phyloP scores from a whole-genome alignment of 2,329 filamentous ascomycete genomes.

The Neofusicoccum sp. region DNA sequence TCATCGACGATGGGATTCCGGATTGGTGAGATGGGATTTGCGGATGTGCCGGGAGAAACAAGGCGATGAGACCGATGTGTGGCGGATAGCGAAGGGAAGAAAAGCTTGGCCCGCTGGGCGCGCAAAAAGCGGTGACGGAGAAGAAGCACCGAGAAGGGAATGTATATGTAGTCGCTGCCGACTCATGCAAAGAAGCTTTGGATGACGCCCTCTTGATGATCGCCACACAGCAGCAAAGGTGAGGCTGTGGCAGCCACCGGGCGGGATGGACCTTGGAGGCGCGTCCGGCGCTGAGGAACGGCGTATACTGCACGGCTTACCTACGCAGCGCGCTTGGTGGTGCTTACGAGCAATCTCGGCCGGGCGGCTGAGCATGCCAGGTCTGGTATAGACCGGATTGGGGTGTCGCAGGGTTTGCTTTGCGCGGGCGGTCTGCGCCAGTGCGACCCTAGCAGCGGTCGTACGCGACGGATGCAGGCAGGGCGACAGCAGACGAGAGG shows the following conservation, averaged over 20 bases:
- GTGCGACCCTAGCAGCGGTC: slow-evolving; percentile 1
- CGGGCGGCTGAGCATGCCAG: not conserved
- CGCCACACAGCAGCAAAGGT: not conserved
- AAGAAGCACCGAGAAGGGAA: not conserved
- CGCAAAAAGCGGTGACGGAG: not conserved
- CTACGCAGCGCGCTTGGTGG: not conserved
- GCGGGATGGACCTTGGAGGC: not conserved
- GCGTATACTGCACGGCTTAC: not conserved
- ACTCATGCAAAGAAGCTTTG: slow-evolving; percentile 7
- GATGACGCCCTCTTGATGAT: not conserved
- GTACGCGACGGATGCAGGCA: not conserved
- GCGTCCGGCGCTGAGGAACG: not conserved
- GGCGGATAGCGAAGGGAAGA: not conserved
- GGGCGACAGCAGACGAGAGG: not conserved
- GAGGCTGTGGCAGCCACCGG: not conserved
- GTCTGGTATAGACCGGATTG: not conserved
- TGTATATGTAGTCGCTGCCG: not conserved
- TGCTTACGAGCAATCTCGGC: slow-evolving; percentile 6
- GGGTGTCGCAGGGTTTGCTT: not conserved
- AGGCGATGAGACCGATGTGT: slow-evolving; percentile 1
- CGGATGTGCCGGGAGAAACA: slow-evolving; percentile 14
- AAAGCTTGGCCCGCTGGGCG: slow-evolving; percentile 9
- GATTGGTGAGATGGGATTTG: slow-evolving; percentile 10
- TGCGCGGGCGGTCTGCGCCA: not conserved
- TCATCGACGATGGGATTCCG: slow-evolving; percentile 10